A percentile compares a stretch with the other conserved stretches of the same genome.
Conservation (phyloP, 805 yeast species). For the Candida stauntonica region DNA sequence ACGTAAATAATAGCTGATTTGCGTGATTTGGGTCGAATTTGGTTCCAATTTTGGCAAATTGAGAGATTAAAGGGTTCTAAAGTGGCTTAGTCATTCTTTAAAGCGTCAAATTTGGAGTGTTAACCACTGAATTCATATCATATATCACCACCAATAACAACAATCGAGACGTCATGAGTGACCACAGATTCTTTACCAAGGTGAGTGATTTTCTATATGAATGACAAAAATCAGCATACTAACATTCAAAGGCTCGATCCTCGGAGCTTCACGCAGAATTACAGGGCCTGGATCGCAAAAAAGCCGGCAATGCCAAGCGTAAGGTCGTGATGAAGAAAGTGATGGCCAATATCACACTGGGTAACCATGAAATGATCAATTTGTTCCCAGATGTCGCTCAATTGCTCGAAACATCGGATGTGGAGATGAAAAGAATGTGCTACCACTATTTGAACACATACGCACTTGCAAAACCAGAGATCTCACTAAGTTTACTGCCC, state of each 20-base stretch:
- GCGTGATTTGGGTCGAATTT: too few relatives aligned
- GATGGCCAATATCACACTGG: constrained; percentile 78
- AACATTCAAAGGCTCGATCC: constrained; percentile 20
- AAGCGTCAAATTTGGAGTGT: too few relatives aligned
- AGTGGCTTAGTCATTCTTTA: too few relatives aligned
- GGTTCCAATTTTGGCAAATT: too few relatives aligned
- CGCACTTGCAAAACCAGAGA: constrained; percentile 53
- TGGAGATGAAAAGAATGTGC: constrained; percentile 68
- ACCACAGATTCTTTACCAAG: constrained; percentile 20
- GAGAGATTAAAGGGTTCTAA: too few relatives aligned
- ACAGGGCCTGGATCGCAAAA: constrained; percentile 34
- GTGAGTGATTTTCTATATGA: constrained; percentile 10
- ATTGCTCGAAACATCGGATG: constrained; percentile 53
- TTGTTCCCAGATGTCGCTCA: constrained; percentile 60
- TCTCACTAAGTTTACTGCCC: constrained; percentile 52
- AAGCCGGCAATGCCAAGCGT: constrained; percentile 34
- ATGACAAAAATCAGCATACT: background rate
- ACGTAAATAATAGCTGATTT: too few relatives aligned
- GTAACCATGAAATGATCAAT: constrained; percentile 68
- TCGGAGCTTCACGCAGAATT: constrained; percentile 31
- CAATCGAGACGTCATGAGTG: constrained; percentile 20
- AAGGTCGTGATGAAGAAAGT: constrained; percentile 62
- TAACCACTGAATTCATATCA: background rate
- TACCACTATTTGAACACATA: constrained; percentile 61
- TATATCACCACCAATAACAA: too few relatives aligned